A percentile compares a stretch with the other conserved stretches of the same genome.
These are phyloP conservation scores for Aspergillus flavus DNA, from an alignment of 2,329 filamentous ascomycete species.

Conservation along the genomic window DNA sequence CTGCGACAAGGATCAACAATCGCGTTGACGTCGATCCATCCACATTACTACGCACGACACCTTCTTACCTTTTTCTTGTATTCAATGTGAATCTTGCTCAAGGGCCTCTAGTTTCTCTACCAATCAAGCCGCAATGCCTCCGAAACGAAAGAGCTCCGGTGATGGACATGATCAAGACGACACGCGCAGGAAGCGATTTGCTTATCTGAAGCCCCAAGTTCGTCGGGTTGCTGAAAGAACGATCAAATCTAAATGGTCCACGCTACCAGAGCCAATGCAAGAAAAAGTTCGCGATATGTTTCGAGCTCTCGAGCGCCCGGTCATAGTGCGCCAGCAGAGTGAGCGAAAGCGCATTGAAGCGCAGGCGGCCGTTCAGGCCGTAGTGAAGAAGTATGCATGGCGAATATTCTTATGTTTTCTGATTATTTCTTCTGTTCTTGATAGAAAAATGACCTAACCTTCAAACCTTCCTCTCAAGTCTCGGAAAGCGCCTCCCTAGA, in stretches of 20 bases:
- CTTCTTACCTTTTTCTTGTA: not conserved
- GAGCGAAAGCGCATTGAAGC: conserved; percentile 47
- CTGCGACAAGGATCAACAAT: conserved; percentile 5
- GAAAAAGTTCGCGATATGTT: conserved; percentile 47
- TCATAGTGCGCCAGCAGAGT: conserved; percentile 46
- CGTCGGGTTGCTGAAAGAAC: conserved; percentile 46
- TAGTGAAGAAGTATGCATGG: conserved; percentile 45
- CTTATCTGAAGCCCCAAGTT: conserved; percentile 44
- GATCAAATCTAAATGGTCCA: conserved; percentile 50
- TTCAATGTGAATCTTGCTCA: not conserved
- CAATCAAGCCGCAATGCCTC: conserved; percentile 18
- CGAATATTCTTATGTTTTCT: not conserved
- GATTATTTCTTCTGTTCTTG: not conserved
- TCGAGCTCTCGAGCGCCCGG: conserved; percentile 43
- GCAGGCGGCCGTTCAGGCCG: conserved; percentile 43
- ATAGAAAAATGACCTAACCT: not conserved
- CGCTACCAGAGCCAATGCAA: conserved; percentile 45
- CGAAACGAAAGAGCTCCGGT: conserved; percentile 31
- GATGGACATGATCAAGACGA: conserved; percentile 21
- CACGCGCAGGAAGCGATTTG: conserved; percentile 34
- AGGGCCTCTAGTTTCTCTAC: not conserved
- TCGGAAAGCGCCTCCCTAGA: conserved; percentile 45
- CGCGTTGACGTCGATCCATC: not conserved
- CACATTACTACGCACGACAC: not conserved
- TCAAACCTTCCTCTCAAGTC: conserved; percentile 24